phyloP scores from a whole-genome alignment of 768 basidiomycete species.

The Trametes coccinea region DNA sequence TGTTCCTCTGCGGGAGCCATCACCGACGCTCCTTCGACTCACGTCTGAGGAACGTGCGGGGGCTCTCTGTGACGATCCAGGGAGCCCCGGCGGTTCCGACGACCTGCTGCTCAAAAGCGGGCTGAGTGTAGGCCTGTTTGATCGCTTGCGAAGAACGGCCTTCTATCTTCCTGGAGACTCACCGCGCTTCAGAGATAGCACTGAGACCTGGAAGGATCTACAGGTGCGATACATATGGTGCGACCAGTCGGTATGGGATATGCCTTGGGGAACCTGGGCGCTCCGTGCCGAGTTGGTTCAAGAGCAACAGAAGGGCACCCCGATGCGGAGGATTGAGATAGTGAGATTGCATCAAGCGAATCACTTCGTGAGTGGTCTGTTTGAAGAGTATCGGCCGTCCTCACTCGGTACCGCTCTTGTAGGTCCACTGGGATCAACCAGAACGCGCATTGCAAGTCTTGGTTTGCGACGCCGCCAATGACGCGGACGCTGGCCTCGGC shows the following conservation, averaged over 20 bases:
- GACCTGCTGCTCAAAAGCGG: neutral
- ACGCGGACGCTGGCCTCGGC: too few species aligned
- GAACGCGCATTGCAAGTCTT: neutral
- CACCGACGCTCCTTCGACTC: neutral
- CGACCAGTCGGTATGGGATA: constrained; percentile 2
- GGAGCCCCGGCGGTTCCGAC: neutral
- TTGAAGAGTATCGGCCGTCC: neutral
- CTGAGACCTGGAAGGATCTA: neutral
- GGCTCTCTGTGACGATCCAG: neutral
- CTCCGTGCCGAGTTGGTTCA: constrained; percentile 13
- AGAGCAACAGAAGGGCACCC: neutral
- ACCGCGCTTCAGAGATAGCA: too few species aligned
- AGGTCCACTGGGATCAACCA: neutral
- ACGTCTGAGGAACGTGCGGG: neutral
- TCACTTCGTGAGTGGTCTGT: neutral
- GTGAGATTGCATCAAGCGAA: neutral
- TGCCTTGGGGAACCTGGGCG: constrained; percentile 20
- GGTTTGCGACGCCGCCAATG: neutral
- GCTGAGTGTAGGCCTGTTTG: neutral
- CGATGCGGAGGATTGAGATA: neutral
- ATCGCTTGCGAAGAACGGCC: neutral
- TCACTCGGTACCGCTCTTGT: neutral
- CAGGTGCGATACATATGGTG: constrained; percentile 1
- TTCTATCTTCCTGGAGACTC: neutral
- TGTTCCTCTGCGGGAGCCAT: neutral